phyloP scores from a whole-genome alignment of 83 land plant genomes.

The Thuja plicata region DNA sequence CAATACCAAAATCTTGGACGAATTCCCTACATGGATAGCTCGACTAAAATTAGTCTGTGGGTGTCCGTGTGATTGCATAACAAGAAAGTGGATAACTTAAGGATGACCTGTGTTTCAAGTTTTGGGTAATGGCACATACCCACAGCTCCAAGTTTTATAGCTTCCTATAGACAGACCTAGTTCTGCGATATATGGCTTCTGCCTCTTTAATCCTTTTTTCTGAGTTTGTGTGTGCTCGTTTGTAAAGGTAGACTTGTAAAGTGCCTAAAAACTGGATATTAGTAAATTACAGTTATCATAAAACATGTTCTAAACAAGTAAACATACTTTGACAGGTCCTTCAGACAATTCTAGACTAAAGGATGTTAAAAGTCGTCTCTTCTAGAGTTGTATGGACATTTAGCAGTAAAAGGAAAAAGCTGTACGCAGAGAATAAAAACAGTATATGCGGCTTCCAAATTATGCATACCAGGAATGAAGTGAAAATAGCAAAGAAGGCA shows the following conservation, averaged over 20 bases:
- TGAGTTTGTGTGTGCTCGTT: not conserved
- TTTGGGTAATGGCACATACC: not conserved
- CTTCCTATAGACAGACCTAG: not conserved
- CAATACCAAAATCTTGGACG: too few relatives aligned
- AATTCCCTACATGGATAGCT: not conserved
- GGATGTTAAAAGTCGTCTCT: too few relatives aligned
- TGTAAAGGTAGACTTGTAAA: not conserved
- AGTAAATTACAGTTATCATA: not conserved
- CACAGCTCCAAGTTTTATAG: not conserved
- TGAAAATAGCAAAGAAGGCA: slow-evolving; percentile 92
- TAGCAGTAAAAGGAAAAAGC: not conserved
- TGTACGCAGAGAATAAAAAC: not conserved
- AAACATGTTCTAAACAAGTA: not conserved
- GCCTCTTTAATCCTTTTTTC: not conserved
- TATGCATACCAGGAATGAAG: slow-evolving; percentile 85
- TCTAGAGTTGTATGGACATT: too few relatives aligned
- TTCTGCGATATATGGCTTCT: not conserved
- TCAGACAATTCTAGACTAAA: not conserved
- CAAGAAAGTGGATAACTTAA: not conserved
- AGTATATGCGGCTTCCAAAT: not conserved
- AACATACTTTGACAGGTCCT: not conserved
- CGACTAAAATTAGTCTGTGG: not conserved
- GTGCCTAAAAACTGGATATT: not conserved
- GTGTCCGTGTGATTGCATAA: not conserved
- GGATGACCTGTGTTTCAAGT: not conserved